phyloP scores from a whole-genome alignment of 1,284 basidiomycete species.

The Inonotus obliquus region DNA sequence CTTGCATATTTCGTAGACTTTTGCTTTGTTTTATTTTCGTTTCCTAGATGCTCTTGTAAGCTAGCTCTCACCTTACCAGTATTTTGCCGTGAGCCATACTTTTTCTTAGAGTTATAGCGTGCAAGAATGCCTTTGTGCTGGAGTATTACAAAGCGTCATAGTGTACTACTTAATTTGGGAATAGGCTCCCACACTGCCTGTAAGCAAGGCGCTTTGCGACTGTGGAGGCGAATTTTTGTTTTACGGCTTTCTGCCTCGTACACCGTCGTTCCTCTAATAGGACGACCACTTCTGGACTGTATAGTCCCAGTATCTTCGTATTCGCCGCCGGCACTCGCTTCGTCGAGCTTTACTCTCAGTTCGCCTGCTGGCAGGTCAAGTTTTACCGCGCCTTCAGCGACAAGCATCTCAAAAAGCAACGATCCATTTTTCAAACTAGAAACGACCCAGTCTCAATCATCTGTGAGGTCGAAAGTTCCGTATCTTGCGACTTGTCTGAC shows the following conservation, averaged over 20 bases:
- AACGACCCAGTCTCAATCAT: slow-evolving; percentile 33
- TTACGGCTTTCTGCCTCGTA: slow-evolving; percentile 11
- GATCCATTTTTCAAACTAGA: slow-evolving; percentile 10
- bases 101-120: too few species aligned
- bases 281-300: slow-evolving; percentile 14
- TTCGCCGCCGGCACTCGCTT: slow-evolving; percentile 7
- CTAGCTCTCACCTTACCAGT: too few species aligned
- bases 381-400: slow-evolving; percentile 59
- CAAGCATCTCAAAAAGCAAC: slow-evolving; percentile 13
- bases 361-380: slow-evolving; percentile 88
- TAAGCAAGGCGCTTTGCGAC: background rate
- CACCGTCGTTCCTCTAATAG: slow-evolving; percentile 15
- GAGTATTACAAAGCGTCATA: too few species aligned
- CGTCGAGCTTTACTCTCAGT: slow-evolving; percentile 30
- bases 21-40: too few species aligned
- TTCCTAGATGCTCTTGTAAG: too few species aligned
- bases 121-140: too few species aligned
- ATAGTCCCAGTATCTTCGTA: slow-evolving; percentile 7
- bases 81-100: too few species aligned
- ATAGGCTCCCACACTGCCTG: background rate
- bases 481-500: slow-evolving; percentile 11
- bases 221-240: background rate
- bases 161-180: too few species aligned
- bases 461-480: slow-evolving; percentile 39
- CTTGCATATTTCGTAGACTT: too few species aligned